Conservation (phyloP, 1,139 yeast species). For the Yamadazyma siamensis region DNA sequence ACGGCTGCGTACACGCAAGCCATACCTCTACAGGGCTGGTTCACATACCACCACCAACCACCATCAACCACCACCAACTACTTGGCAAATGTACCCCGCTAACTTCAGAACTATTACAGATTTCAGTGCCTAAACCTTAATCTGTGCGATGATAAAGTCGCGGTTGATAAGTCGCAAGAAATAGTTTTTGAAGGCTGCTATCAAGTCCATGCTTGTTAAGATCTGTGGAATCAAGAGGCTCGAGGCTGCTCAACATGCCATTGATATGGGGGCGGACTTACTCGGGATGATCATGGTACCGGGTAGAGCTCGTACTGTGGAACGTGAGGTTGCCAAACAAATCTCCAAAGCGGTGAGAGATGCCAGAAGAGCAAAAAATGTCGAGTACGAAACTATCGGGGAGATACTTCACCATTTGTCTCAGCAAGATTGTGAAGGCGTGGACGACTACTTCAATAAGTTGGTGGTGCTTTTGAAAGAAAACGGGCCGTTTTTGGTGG, state of each 20-base stretch:
- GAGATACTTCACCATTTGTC: constrained; percentile 19
- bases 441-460: constrained; percentile 33
- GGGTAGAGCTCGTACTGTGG: constrained; percentile 67
- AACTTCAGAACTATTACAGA: no score
- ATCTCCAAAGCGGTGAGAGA: constrained; percentile 42
- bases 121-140: no score
- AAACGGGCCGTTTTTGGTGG: constrained; percentile 75
- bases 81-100: no score
- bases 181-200: no score
- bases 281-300: constrained; percentile 90
- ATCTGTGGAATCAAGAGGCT: constrained; percentile 76
- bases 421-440: constrained; percentile 13
- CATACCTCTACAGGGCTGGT: no score
- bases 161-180: no score
- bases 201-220: constrained; percentile 42
- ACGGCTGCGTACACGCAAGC: no score
- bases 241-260: constrained; percentile 68
- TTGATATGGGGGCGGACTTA: constrained; percentile 68
- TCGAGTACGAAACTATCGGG: constrained; percentile 17
- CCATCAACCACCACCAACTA: no score
- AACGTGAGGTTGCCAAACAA: constrained; percentile 46
- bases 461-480: constrained; percentile 28
- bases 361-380: constrained; percentile 16
- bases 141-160: no score
- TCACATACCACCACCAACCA: no score